phyloP scores from a whole-genome alignment of 1,139 yeast species.

The Entelexis paramagnoliae region DNA sequence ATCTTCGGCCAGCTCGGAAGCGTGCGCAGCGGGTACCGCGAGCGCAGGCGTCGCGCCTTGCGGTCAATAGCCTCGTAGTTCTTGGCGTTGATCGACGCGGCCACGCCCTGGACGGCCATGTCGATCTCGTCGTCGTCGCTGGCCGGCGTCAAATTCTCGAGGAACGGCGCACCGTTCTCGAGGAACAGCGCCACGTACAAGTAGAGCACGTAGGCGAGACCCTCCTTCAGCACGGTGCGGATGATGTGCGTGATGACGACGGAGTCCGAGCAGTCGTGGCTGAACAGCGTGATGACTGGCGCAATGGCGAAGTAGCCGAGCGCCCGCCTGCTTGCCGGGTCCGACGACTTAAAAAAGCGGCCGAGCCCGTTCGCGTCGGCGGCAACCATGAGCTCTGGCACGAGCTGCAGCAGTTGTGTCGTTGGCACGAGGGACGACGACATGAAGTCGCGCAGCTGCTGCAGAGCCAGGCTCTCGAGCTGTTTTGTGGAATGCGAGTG shows the following conservation, averaged over 20 bases:
- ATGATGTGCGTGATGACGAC: slow-evolving; percentile 48
- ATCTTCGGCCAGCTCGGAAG: slow-evolving; percentile 16
- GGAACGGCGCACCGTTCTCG: slow-evolving; percentile 24
- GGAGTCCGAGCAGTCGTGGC: slow-evolving; percentile 55
- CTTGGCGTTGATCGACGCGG: slow-evolving; percentile 22
- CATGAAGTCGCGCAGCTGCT: slow-evolving; percentile 77
- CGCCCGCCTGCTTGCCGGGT: slow-evolving; percentile 26
- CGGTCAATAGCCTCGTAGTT: slow-evolving; percentile 12
- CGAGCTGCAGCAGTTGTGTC: slow-evolving; percentile 50
- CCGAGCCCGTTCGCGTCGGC: slow-evolving; percentile 44
- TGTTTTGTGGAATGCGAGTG: slow-evolving; percentile 45
- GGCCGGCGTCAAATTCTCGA: slow-evolving; percentile 31
- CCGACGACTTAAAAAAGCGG: slow-evolving; percentile 36
- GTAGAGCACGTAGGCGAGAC: slow-evolving; percentile 40
- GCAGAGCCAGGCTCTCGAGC: slow-evolving; percentile 49
- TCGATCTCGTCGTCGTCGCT: slow-evolving; percentile 28
- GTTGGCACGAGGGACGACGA: slow-evolving; percentile 57
- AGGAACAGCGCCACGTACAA: slow-evolving; percentile 47
- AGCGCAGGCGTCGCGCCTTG: slow-evolving; percentile 15
- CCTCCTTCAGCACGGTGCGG: slow-evolving; percentile 49
- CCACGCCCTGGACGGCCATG: slow-evolving; percentile 27
- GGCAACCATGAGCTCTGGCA: slow-evolving; percentile 49
- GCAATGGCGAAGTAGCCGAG: slow-evolving; percentile 52
- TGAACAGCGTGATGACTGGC: slow-evolving; percentile 62
- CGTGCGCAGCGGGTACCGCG: slow-evolving; percentile 16